These are phyloP conservation scores for Candida endomychidarum DNA, from an alignment of 805 yeast genomes.

Conservation along the genomic window DNA sequence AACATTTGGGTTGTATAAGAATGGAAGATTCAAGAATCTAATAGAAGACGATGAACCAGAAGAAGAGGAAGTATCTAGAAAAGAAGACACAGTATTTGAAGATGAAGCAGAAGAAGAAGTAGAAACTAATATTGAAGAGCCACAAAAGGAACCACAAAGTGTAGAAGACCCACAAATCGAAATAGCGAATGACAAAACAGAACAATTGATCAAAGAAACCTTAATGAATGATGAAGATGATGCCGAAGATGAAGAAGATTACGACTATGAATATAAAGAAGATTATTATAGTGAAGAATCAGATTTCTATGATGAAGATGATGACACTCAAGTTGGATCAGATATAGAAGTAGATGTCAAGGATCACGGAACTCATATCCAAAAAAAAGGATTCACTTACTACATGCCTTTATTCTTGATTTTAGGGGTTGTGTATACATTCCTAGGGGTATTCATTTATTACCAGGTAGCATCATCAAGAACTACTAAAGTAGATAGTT, in stretches of 20 bases:
- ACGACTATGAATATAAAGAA: background rate
- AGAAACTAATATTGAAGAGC: background rate
- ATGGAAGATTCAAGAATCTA: constrained; percentile 1
- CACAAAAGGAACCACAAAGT: constrained; percentile 3
- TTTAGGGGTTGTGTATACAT: too few species aligned
- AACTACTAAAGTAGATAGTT: constrained; percentile 10
- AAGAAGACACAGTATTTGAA: background rate
- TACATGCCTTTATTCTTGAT: too few species aligned
- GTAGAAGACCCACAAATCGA: constrained; percentile 3
- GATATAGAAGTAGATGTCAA: constrained; percentile 1
- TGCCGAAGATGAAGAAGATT: constrained; percentile 7
- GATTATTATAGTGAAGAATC: background rate
- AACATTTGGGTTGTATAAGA: constrained; percentile 19
- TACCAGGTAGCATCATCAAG: background rate
- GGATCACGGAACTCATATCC: background rate
- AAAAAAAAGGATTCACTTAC: background rate
- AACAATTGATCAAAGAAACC: background rate
- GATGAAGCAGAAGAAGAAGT: background rate
- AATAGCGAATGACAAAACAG: background rate
- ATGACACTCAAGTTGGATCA: constrained; percentile 7
- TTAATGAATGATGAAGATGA: constrained; percentile 2
- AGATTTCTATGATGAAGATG: constrained; percentile 5
- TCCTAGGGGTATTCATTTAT: background rate
- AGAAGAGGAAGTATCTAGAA: background rate
- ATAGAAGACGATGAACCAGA: constrained; percentile 14